phyloP scores from a whole-genome alignment of 2,329 filamentous ascomycete genomes.

The Xylariaceae sp. region DNA sequence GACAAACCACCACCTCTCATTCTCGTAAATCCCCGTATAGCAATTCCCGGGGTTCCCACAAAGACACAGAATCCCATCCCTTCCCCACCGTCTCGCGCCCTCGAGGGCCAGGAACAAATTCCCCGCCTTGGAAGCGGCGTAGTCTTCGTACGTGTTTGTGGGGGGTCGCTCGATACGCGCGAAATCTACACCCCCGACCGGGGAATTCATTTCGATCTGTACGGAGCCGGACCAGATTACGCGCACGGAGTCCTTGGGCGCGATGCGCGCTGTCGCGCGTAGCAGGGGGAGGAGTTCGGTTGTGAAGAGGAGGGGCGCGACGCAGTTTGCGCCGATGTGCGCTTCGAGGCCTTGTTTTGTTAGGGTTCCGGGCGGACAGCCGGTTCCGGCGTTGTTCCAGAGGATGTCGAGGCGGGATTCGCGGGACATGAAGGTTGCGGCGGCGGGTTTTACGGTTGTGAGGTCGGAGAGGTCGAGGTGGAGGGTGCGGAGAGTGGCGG shows the following conservation, averaged over 20 bases:
- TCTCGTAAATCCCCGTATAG: constrained; percentile 4
- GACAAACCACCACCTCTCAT: constrained; percentile 6
- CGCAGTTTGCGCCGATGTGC: constrained; percentile 3
- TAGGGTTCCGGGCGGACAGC: background rate
- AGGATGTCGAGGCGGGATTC: background rate
- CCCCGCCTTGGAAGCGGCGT: background rate
- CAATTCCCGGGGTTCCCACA: constrained; percentile 10
- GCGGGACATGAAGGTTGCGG: background rate
- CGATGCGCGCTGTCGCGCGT: background rate
- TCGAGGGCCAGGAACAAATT: constrained; percentile 11
- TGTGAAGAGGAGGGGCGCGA: constrained; percentile 10
- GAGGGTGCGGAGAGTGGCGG: background rate
- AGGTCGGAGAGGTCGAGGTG: background rate
- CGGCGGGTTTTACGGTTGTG: background rate
- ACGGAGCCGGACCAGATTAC: constrained; percentile 9
- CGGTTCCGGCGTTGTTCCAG: background rate
- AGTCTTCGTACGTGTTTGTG: background rate
- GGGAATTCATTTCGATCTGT: constrained; percentile 4
- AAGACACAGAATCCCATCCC: constrained; percentile 4
- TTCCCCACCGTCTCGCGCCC: constrained; percentile 6
- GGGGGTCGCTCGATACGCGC: background rate
- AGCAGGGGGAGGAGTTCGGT: background rate
- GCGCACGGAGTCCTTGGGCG: constrained; percentile 4
- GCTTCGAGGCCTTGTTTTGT: background rate
- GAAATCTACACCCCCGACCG: background rate